Evolutionary conservation across 805 yeast species (phyloP), one percentile per base, ranked within the genome.

Genomic region (Metschnikowia orientalis): DNA sequence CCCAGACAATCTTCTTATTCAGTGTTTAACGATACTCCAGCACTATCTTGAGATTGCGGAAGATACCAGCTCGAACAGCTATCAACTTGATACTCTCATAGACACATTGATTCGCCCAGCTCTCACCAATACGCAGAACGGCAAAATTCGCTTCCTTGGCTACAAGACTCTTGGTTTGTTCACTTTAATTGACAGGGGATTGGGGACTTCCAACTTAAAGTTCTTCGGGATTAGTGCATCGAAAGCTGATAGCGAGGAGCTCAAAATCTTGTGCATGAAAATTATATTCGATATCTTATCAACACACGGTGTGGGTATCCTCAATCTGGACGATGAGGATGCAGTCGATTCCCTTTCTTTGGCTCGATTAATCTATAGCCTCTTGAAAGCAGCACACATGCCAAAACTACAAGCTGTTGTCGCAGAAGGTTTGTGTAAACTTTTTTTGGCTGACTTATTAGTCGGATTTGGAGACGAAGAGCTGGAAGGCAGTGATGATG

Each of bases 391-490:
- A 42, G 63, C 63, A 37, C 71, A 71, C 4, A 62, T 73, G 44
- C 84, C 84, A 1, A 73, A 71, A 17, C 69, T 87, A 12, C 95
- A 86, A 53, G 79, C 90, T 0, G 68, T 77, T 1, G 82, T 90
- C 7, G 95, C 90, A 0, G 95, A 86, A 50, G 94, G 95, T 0
- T 61, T 89, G 16, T 84, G 89, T 49, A 89, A 90, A 59, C 61
- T 90, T 31, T 77, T 80, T 46, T 64, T 92, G 33, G 82, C 90
- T 10, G 94, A 83, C 43, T 71, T 84, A 13, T 69, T 88, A 35
- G 71, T 67, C 5, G 88, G 82, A 49, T 47, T 47, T 28, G 51
- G 51, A 2, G 37, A 42, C 11, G 44, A 35, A 8, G 43, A 38
- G 9, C n/a, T 32, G 2, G 30, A 29, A 2, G 15, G 13, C 13